Evolutionary conservation across 208 protist species (phyloP).

Genomic region (Porcisia deanei): DNA sequence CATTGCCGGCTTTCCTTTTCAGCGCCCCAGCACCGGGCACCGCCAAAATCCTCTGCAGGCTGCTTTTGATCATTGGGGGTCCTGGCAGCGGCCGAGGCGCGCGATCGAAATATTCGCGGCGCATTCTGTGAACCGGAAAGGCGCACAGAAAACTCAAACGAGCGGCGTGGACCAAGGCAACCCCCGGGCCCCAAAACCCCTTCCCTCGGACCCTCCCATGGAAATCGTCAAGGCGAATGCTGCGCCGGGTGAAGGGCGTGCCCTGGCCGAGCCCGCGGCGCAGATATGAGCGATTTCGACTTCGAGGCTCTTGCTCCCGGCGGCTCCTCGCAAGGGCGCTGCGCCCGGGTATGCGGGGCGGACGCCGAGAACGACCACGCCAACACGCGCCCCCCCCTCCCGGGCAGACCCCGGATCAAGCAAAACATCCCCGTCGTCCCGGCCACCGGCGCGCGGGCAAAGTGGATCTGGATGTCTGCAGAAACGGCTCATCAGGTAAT

Average conservation of each 20-base stretch:
- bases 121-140: conserved; percentile 15
- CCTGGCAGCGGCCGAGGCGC: conserved; percentile 17
- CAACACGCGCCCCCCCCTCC: conserved; percentile 24
- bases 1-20: conserved; percentile 11
- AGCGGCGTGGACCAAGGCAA: conserved; percentile 8
- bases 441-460: conserved; percentile 19
- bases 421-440: conserved; percentile 25
- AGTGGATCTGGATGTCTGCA: conserved; percentile 9
- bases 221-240: conserved; percentile 24
- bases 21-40: neutral
- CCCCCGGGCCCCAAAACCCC: neutral
- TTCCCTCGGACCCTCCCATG: conserved; percentile 27
- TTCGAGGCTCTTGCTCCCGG: conserved; percentile 20
- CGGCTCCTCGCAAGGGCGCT: conserved; percentile 24
- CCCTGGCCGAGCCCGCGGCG: conserved; percentile 31
- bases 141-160: conserved; percentile 21
- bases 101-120: conserved; percentile 26
- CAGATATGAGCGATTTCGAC: conserved; percentile 7
- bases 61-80: conserved; percentile 28
- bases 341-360: neutral
- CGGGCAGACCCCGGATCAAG: conserved; percentile 7
- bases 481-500: conserved; percentile 8
- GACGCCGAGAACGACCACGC: conserved; percentile 6
- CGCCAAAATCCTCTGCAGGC: conserved; percentile 7
- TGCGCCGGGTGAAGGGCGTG: conserved; percentile 20